These are phyloP conservation scores for Buddleja alternifolia DNA, from an alignment of 257 asterid genomes.

Conservation along the genomic window DNA sequence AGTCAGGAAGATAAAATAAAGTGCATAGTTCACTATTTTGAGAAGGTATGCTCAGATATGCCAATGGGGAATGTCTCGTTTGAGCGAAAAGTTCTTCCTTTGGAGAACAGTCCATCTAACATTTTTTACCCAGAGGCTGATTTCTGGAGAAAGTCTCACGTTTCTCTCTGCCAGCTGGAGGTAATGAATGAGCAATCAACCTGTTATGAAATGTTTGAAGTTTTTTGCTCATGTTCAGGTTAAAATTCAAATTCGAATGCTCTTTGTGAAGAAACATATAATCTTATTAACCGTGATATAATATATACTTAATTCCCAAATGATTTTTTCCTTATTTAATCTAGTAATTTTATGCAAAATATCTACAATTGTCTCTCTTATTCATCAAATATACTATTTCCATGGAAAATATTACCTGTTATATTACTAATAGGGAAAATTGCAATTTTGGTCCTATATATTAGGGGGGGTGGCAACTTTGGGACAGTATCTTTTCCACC, in stretches of 20 bases:
- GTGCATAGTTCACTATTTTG: conserved; percentile 85
- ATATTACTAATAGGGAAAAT: too few relatives aligned
- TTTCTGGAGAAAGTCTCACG: conserved; percentile 69
- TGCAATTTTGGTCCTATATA: too few relatives aligned
- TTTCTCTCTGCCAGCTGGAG: conserved; percentile 74
- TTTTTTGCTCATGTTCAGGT: background rate
- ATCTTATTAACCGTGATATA: too few relatives aligned
- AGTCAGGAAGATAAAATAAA: conserved; percentile 71
- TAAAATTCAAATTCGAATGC: background rate
- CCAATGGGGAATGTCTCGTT: conserved; percentile 76
- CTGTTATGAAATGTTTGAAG: background rate
- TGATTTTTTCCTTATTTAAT: background rate
- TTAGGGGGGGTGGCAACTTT: too few relatives aligned
- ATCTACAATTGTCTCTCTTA: background rate
- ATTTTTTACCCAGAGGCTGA: conserved; percentile 56
- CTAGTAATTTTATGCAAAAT: conserved; percentile 4
- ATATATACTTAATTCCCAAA: too few relatives aligned
- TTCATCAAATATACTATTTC: background rate
- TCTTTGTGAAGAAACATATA: background rate
- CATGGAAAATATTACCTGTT: background rate
- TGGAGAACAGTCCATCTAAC: conserved; percentile 35
- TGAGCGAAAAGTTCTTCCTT: conserved; percentile 81
- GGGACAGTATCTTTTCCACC: too few relatives aligned
- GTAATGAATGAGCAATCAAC: conserved; percentile 43
- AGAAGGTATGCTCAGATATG: conserved; percentile 59